phyloP scores from a whole-genome alignment of 495 filamentous ascomycete genomes.

The Hyaloscypha finlandica region DNA sequence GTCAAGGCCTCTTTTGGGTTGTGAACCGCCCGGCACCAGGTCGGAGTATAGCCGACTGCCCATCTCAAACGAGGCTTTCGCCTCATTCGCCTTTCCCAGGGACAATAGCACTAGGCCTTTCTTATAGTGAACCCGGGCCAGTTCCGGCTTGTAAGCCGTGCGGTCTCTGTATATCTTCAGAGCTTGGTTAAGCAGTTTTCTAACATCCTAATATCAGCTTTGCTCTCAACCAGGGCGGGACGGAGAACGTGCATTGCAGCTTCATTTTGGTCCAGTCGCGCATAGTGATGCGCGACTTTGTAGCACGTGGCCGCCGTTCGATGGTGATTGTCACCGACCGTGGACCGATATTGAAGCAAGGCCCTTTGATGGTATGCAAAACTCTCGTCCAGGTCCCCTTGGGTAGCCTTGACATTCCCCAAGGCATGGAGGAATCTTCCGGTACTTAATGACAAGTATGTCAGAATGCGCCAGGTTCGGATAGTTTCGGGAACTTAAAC shows the following conservation, averaged over 20 bases:
- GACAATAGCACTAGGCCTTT: too few species aligned
- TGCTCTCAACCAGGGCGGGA: too few species aligned
- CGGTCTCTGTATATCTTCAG: conserved; percentile 22
- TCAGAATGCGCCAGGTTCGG: conserved; percentile 4
- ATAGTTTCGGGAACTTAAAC: too few species aligned
- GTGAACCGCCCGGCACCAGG: too few species aligned
- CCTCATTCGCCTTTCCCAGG: too few species aligned
- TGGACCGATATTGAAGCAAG: conserved; percentile 28
- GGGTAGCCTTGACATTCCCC: conserved; percentile 33
- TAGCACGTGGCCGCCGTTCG: conserved; percentile 32
- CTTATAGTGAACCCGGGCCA: too few species aligned
- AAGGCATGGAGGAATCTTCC: conserved; percentile 37
- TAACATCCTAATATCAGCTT: conserved; percentile 23
- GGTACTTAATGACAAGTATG: conserved; percentile 25
- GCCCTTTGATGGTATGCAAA: conserved; percentile 33
- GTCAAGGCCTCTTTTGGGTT: too few species aligned
- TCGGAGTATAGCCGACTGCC: too few species aligned
- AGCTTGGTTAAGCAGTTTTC: conserved; percentile 31
- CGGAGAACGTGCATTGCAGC: conserved; percentile 33
- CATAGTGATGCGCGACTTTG: conserved; percentile 37
- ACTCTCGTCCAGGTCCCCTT: conserved; percentile 32
- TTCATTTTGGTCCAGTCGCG: conserved; percentile 24
- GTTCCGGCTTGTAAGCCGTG: too few species aligned
- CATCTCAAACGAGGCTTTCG: too few species aligned
- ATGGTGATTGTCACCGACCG: conserved; percentile 36